Evolutionary conservation across 106 monocot species (phyloP), one percentile per base, ranked within the genome.

Genomic region (Dendrobium huoshanense): DNA sequence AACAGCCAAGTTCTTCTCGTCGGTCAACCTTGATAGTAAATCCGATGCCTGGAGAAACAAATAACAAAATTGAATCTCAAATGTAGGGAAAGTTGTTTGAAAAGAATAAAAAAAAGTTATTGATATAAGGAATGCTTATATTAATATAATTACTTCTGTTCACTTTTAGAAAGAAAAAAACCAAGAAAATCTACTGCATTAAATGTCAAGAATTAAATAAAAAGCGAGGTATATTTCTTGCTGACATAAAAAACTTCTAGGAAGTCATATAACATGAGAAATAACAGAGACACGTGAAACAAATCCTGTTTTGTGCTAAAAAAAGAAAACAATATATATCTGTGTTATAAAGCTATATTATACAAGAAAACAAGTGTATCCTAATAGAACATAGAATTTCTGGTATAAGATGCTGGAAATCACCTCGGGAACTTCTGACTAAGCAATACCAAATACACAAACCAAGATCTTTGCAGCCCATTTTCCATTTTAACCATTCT

Each of bases 11-110:
- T 84, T 84, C 70, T 84, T 84, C 79, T 84, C 84, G 55, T 79
- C 84, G 27, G 79, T 75, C 79, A 84, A 59, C 75, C 31, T 84
- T 79, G 80, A 78, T 73, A 87, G 77, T 77, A 87, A 27, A 77
- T 64, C 73, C 10, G 37, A 48, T 37, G 41, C 81, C 83, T 87
- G 51, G 0, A 59, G 72, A 77, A 82, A 61, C 61, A 78, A 70
- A 18, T 20, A 43, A 70, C 33, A 11, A 7, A 67, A 70, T 70
- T 70, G 33, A 70, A 70, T 15, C 27, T 37, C 37, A 31, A 70
- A 70, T 33, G n/a, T 70, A 37, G 70, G 37, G 10, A 70, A 31
- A n/a, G 27, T 13, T 15, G 3, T 37, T 19, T 56, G 56, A 17
- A 56, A 3, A 56, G 3, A 61, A 61, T n/a, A 61, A 51, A 13